Base-by-base conservation (phyloP, 176 grass and related monocot genomes). In the Triticum turgidum region DNA sequence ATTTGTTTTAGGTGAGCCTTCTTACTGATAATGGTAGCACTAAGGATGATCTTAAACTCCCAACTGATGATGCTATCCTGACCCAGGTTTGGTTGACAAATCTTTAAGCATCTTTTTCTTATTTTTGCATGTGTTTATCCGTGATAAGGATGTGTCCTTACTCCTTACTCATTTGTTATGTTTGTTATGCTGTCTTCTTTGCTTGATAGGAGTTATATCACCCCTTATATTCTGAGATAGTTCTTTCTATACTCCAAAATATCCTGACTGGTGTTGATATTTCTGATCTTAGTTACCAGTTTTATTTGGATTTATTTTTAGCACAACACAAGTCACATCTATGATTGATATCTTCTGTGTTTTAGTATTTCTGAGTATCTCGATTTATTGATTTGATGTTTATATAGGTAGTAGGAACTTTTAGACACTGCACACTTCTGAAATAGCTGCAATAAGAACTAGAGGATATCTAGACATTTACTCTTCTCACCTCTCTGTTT, bases 31-130 rank as follows among this genome's bases (percentile, higher is more conserved):
- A 67, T 85, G 95, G 95, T 64, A 84, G 76, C 74, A 98, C 95
- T 37, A 98, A 98, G 80, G 95, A 98, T 91, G 95, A 98, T 83
- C 85, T 98, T 80, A 98, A 44, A 78, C 95, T 98, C 77, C 95
- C 95, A 34, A 95, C 95, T 90, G 95, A 98, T 90, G 95, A 95
- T 0, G 20, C 1, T 90, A 83, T 98, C 39, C 85, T 98, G 56
- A 15, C 3, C 22, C 92, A 90, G 95, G 95, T 98, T 82, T 79
- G 84, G 87, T 81, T 69, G 12, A 52, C 21, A 35, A 81, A 47
- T 33, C 9, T 63, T 61, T 64, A 69, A 41, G 72, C 83, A 81
- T 41, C 2, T 74, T 90, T 58, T 11, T 20, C 30, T 59, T 90
- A 47, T 51, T 35, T 54, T 65, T 39, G 20, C 12, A 10, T 65